Evolutionary conservation across 371 early-diverging fungal species (phyloP), one percentile per base, ranked within the genome.

Genomic region (Mucor racemosus): DNA sequence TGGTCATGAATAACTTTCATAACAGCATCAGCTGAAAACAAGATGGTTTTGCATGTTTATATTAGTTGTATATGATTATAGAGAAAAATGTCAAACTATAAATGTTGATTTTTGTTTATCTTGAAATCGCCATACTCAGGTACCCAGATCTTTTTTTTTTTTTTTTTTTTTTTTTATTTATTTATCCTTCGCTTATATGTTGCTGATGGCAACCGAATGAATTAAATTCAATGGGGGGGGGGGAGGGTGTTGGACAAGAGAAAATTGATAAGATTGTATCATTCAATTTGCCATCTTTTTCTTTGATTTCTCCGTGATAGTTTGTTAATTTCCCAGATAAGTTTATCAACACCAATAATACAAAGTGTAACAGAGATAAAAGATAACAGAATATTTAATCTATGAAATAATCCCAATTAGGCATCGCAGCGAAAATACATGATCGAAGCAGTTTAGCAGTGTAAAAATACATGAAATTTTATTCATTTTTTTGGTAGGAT

Each of bases 281-380:
- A 6, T 44, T 44, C 17, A 44, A 44, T 17, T 44, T 44, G 44
- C 44, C 44, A 44, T 44, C 44, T n/a, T 44, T 44, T 44, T n/a
- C 44, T 44, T 17, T 44, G n/a, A 44, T 44, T 44, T 44, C 17
- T n/a, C 44, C 44, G 44, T 6, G 44, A 44, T 17, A 44, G 17
- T 44, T 44, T 7, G 44, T 17, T 44, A n/a, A n/a, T 44, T 44
- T 44, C 44, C 44, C 44, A 44, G 44, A 44, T 44, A 44, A 44
- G 44, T 44, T 44, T 44, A 44, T 44, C 44, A 17, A 44, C 44
- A 44, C 44, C 44, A 44, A 44, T 44, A n/a, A 44, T 44, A 44
- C 44, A 44, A 44, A 17, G 44, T 44, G 44, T 44, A 44, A 44
- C 44, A n/a, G 7, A 44, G 44, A 44, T 44, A 44, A 44, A 6